Evolutionary conservation across 2,329 filamentous ascomycete species (phyloP), one percentile per base, ranked within the genome.

Genomic region (Diaporthe caulivora): DNA sequence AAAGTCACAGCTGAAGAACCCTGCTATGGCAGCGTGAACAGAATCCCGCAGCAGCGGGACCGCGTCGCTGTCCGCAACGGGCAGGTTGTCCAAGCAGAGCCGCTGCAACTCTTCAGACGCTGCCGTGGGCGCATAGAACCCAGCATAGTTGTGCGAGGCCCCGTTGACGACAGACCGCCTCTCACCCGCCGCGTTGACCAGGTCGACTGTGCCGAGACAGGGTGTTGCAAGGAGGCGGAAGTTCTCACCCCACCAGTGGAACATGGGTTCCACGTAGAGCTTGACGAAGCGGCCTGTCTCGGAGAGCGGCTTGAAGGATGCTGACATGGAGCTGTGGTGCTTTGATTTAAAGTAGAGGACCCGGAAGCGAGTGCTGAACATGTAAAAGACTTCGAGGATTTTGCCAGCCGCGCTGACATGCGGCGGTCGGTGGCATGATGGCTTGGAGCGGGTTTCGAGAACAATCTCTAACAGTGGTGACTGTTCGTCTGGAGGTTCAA

Each of bases 61-160:
- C 7, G 53, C 29, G 26, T 55, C 53, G n/a, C 53, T 55, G 8
- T 76, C 76, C 1, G 72, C 71, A 29, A 76, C 68, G 8, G 76
- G 75, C 3, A 77, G 44, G 24, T 51, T 34, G 15, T 75, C 70
- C 17, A 75, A 67, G n/a, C 74, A 74, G 9, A 76, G 54, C 21
- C 51, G 47, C 21, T 77, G 75, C 3, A 77, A 58, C 44, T 55
- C 49, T n/a, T 74, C 72, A 3, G 72, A 60, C 54, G 49, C 37
- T 3, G 57, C 15, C 2, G 57, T 64, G 10, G 58, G 31, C 37
- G 62, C 68, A 34, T 76, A 75, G 21, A 76, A 74, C 15, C 76
- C 75, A 40, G 74, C 76, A 40, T 74, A 76, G 57, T 75, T 77
- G 26, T 75, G 72, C 1, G 75, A 75, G 18, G 76, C 72, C 11